These are phyloP conservation scores for Irpex rosettiformis DNA, from an alignment of 1,284 basidiomycete species.

Conservation along the genomic window DNA sequence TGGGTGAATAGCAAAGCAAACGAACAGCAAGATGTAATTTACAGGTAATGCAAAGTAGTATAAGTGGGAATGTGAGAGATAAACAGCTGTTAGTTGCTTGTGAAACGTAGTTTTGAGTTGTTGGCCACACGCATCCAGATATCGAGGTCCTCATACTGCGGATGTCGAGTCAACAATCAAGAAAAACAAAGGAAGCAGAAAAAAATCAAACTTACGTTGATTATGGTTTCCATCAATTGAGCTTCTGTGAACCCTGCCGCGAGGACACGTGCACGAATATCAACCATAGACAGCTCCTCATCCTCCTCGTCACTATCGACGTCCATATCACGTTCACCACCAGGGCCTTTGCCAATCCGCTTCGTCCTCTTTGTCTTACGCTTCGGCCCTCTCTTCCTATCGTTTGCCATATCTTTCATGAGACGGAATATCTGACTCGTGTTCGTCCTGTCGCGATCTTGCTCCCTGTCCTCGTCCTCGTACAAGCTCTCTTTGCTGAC, in stretches of 20 bases:
- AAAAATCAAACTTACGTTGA: conserved; percentile 51
- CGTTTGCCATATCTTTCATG: conserved; percentile 80
- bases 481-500: conserved; percentile 90
- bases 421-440: conserved; percentile 85
- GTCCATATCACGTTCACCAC: conserved; percentile 59
- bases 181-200: neutral
- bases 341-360: conserved; percentile 63
- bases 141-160: conserved; percentile 80
- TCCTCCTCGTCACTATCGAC: conserved; percentile 53
- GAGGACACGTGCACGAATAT: conserved; percentile 81
- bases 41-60: conserved; percentile 10
- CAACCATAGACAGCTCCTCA: conserved; percentile 74
- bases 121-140: conserved; percentile 76
- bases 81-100: neutral
- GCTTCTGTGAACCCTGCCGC: conserved; percentile 88
- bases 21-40: conserved; percentile 18
- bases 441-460: conserved; percentile 71
- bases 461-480: conserved; percentile 68
- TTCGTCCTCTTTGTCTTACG: conserved; percentile 37
- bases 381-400: conserved; percentile 30
- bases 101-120: conserved; percentile 69
- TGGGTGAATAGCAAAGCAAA: conserved; percentile 19
- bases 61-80: conserved; percentile 21
- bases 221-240: conserved; percentile 82
- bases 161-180: conserved; percentile 15